These are phyloP conservation scores for Schizonepeta tenuifolia DNA, from an alignment of 257 asterid species.

Conservation along the genomic window DNA sequence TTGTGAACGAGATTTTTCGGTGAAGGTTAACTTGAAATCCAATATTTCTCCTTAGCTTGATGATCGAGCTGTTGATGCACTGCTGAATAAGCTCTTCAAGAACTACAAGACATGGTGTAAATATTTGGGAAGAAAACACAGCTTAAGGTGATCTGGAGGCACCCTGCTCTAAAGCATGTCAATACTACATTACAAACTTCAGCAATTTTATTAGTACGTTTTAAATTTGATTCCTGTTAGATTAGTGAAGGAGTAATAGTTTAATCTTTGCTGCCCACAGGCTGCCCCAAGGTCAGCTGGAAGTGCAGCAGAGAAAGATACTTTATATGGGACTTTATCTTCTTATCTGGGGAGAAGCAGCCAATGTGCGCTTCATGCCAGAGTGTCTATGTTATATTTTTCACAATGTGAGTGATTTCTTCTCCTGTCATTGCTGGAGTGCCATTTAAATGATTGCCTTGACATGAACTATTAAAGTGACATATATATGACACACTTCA, in stretches of 20 bases:
- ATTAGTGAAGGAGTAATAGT: slow-evolving; percentile 21
- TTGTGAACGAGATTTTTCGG: slow-evolving; percentile 11
- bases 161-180: background rate
- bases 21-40: slow-evolving; percentile 30
- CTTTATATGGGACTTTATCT: slow-evolving; percentile 98
- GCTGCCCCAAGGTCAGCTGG: slow-evolving; percentile 84
- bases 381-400: slow-evolving; percentile 99
- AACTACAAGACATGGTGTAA: slow-evolving; percentile 99
- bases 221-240: slow-evolving; percentile 16
- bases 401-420: slow-evolving; percentile 74
- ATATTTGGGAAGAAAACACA: slow-evolving; percentile 91
- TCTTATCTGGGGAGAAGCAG: slow-evolving; percentile 99
- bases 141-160: slow-evolving; percentile 71
- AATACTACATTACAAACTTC: slow-evolving; percentile 5
- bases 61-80: slow-evolving; percentile 93
- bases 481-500: slow-evolving; percentile 8
- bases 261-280: slow-evolving; percentile 43
- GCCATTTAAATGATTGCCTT: slow-evolving; percentile 15
- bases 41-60: slow-evolving; percentile 65
- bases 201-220: background rate
- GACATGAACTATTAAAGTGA: slow-evolving; percentile 16
- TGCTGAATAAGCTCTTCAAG: slow-evolving; percentile 90
- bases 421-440: slow-evolving; percentile 30
- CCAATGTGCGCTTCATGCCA: slow-evolving; percentile 93
- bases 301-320: slow-evolving; percentile 88